phyloP scores from a whole-genome alignment of 108 stramenopile species.

The Cyclotella baltica region DNA sequence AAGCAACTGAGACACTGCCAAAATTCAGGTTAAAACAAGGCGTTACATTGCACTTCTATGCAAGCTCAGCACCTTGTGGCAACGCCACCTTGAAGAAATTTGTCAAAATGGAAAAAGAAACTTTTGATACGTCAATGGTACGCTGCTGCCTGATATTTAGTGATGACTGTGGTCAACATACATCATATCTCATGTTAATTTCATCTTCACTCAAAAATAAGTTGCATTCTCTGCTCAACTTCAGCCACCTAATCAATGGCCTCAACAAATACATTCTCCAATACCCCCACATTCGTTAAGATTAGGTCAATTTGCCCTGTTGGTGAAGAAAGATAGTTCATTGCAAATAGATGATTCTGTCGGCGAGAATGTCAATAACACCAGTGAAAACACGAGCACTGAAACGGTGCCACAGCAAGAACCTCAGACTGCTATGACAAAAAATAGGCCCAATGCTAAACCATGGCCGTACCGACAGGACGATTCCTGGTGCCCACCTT shows the following conservation, averaged over 20 bases:
- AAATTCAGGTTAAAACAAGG: constrained; percentile 2
- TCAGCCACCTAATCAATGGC: constrained; percentile 80
- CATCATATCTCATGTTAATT: background rate
- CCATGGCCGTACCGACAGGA: constrained; percentile 71
- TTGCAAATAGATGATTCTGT: background rate
- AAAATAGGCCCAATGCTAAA: constrained; percentile 3
- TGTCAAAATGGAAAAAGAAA: constrained; percentile 79
- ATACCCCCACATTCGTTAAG: constrained; percentile 70
- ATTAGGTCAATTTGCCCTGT: constrained; percentile 77
- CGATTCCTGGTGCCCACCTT: constrained; percentile 90
- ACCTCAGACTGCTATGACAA: background rate
- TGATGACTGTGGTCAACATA: background rate
- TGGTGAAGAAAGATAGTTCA: constrained; percentile 76
- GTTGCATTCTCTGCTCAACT: background rate
- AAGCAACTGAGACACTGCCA: background rate
- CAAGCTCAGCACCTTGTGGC: constrained; percentile 89
- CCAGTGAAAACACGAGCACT: background rate
- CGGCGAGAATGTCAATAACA: background rate
- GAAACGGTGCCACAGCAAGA: background rate
- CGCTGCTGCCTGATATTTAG: background rate
- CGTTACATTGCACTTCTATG: constrained; percentile 83
- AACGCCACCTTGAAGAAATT: constrained; percentile 89
- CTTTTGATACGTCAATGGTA: constrained; percentile 66
- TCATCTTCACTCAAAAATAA: background rate
- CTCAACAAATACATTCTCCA: constrained; percentile 54